These are phyloP conservation scores for Dillenia suffruticosa DNA, from an alignment of 164 flowering plant species.

Conservation along the genomic window DNA sequence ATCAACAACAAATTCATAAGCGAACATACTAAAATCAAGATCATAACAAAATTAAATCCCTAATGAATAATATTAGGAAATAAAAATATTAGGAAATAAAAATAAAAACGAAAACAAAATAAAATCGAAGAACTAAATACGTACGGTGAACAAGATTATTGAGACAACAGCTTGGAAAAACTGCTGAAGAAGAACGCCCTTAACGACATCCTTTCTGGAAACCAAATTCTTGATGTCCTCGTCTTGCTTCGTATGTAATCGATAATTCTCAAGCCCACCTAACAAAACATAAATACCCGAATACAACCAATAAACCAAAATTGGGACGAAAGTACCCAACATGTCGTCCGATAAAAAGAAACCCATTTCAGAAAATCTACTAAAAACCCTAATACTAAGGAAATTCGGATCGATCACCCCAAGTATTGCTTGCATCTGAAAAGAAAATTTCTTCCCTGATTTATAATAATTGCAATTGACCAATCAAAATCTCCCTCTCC, in stretches of 20 bases:
- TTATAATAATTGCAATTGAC: too few relatives aligned
- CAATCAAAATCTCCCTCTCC: too few relatives aligned
- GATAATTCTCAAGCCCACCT: conserved; percentile 57
- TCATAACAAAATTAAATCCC: neutral
- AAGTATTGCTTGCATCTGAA: neutral
- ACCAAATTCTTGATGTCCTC: conserved; percentile 90
- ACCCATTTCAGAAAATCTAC: conserved; percentile 28
- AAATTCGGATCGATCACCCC: neutral
- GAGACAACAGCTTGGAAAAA: conserved; percentile 74
- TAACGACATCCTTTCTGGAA: conserved; percentile 62
- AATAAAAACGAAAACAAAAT: neutral
- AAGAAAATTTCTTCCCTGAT: too few relatives aligned
- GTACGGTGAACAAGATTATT: conserved; percentile 67
- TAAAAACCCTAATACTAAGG: neutral
- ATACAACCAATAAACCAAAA: conserved; percentile 80
- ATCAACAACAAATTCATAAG: too few relatives aligned
- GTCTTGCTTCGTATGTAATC: conserved; percentile 75
- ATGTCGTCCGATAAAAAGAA: conserved; percentile 64
- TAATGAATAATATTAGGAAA: neutral
- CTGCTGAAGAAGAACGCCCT: conserved; percentile 90
- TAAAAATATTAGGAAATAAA: neutral
- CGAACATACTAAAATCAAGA: neutral
- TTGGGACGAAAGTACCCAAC: conserved; percentile 72
- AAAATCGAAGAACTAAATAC: conserved; percentile 10
- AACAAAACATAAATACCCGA: conserved; percentile 69